phyloP scores from a whole-genome alignment of 257 asterid species.

The Phtheirospermum japonicum region DNA sequence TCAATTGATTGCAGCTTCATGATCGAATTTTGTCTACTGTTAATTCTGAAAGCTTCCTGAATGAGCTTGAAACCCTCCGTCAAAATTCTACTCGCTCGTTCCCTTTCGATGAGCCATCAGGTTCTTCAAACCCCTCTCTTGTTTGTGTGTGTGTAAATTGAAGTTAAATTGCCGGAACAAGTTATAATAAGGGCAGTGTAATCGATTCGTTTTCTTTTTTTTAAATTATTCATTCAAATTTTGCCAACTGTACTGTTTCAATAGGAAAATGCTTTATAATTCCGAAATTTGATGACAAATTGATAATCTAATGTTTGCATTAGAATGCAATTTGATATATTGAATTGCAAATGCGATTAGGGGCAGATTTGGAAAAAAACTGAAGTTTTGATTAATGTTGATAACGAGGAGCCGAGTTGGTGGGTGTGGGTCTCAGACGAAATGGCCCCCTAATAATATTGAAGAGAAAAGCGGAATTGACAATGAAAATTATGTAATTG shows the following conservation, averaged over 20 bases:
- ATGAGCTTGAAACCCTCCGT: constrained; percentile 53
- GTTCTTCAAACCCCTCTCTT: constrained; percentile 29
- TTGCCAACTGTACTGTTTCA: too few species aligned
- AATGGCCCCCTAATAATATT: constrained; percentile 41
- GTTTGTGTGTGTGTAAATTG: neutral
- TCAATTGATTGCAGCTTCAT: too few species aligned
- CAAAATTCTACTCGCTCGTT: constrained; percentile 41
- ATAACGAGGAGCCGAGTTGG: too few species aligned
- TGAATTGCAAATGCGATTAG: constrained; percentile 35
- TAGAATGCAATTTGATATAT: too few species aligned
- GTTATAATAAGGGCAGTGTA: too few species aligned
- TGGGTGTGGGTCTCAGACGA: constrained; percentile 94
- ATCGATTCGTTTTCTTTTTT: too few species aligned
- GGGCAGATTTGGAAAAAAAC: constrained; percentile 53
- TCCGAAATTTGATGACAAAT: neutral
- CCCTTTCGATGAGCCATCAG: constrained; percentile 72
- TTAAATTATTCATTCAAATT: too few species aligned
- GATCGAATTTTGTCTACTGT: too few species aligned
- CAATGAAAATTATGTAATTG: constrained; percentile 66
- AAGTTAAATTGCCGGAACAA: constrained; percentile 12
- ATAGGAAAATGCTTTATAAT: too few species aligned
- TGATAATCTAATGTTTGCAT: too few species aligned
- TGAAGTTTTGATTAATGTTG: constrained; percentile 63
- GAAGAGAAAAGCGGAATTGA: constrained; percentile 84
- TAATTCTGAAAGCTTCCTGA: too few species aligned